A percentile compares a stretch with the other conserved stretches of the same genome.
These are phyloP conservation scores for Saturnispora zaruensis DNA, from an alignment of 805 yeast species.

Conservation along the genomic window DNA sequence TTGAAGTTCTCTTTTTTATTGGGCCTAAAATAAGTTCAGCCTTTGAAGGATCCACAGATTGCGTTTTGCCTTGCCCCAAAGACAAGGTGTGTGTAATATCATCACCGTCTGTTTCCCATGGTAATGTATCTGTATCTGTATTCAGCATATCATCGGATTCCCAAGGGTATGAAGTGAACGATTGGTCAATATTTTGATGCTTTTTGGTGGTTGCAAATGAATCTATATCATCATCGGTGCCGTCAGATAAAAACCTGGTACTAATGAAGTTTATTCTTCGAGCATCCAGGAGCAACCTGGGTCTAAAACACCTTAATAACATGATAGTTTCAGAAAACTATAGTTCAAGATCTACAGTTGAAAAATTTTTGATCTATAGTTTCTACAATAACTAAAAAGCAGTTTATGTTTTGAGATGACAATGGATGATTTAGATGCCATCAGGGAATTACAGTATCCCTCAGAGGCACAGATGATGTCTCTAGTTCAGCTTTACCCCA, in stretches of 20 bases:
- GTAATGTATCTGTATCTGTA: not conserved
- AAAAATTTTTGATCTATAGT: slow-evolving; percentile 1
- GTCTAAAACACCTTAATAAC: not conserved
- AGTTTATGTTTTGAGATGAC: not conserved
- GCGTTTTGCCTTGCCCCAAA: not conserved
- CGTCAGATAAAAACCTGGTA: not conserved
- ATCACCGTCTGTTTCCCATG: slow-evolving; percentile 10
- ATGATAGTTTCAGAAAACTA: not conserved
- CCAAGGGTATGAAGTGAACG: not conserved
- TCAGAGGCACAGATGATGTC: not conserved
- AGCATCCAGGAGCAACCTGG: not conserved
- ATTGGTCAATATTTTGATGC: slow-evolving; percentile 11
- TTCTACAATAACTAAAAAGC: not conserved
- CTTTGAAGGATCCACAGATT: slow-evolving; percentile 11
- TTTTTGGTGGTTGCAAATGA: not conserved
- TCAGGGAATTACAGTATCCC: not conserved
- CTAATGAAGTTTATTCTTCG: not conserved
- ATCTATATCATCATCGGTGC: slow-evolving; percentile 4
- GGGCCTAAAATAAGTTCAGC: slow-evolving; percentile 23
- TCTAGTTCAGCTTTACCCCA: slow-evolving; percentile 1
- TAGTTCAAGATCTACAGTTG: not conserved
- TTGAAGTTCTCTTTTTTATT: slow-evolving; percentile 13
- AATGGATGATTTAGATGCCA: not conserved
- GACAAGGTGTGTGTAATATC: not conserved
- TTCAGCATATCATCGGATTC: not conserved